A percentile compares a stretch with the other conserved stretches of the same genome.
phyloP scores from a whole-genome alignment of 2,329 filamentous ascomycete species.

The Fusarium dlaminii region DNA sequence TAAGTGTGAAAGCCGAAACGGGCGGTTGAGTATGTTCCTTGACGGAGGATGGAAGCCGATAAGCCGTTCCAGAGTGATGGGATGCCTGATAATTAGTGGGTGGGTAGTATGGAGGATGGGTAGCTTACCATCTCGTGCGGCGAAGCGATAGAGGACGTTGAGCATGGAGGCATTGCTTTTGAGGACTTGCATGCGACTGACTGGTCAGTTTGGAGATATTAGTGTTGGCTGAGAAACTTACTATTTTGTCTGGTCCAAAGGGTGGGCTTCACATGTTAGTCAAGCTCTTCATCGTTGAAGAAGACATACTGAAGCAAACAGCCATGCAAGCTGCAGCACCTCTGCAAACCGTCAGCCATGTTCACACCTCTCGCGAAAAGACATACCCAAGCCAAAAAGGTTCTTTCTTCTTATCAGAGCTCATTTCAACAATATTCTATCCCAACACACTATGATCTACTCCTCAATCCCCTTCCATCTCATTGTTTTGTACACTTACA shows the following conservation, averaged over 20 bases:
- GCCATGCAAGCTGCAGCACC: constrained; percentile 57
- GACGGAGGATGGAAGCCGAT: constrained; percentile 55
- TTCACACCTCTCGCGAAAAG: accelerated
- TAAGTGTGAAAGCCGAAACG: constrained; percentile 54
- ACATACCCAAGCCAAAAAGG: constrained; percentile 57
- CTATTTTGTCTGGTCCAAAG: constrained; percentile 58
- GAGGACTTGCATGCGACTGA: constrained; percentile 56
- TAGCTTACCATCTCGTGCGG: constrained; percentile 50
- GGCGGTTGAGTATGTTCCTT: constrained; percentile 56
- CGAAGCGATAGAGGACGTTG: constrained; percentile 50
- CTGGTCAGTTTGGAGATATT: background rate
- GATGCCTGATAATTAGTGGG: constrained; percentile 45
- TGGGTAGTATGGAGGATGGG: accelerated
- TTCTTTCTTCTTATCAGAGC: constrained; percentile 46
- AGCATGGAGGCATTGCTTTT: constrained; percentile 54
- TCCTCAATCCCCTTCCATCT: background rate
- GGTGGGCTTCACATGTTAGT: constrained; percentile 49
- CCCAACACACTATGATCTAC: background rate
- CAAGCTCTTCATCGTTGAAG: accelerated
- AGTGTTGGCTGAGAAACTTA: constrained; percentile 20
- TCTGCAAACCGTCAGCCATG: constrained; percentile 37
- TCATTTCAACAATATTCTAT: constrained; percentile 13
- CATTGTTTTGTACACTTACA: constrained; percentile 24
- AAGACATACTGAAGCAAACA: constrained; percentile 55
- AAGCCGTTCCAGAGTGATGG: constrained; percentile 55